Evolutionary conservation across 2,329 filamentous ascomycete species (phyloP), one percentile per base, ranked within the genome.

Genomic region (Pseudonectria buxi): DNA sequence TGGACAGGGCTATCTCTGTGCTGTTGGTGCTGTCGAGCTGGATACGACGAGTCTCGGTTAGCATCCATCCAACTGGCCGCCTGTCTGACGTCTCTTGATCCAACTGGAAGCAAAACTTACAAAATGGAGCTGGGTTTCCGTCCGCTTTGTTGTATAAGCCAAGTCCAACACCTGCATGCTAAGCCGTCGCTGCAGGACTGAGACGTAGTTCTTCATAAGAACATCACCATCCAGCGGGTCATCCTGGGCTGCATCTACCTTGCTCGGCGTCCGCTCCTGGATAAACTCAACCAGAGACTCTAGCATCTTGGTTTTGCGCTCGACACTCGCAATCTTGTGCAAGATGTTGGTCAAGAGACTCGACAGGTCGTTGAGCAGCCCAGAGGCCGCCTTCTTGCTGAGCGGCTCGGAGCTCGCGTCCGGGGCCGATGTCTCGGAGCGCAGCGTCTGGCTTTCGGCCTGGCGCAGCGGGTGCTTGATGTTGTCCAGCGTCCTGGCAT

Each of bases 111-210:
- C n/a, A n/a, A n/a, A 14, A 52, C 58, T 39, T 50, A 62, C 59
- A n/a, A 55, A 60, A 31, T 56, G 51, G 26, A 62, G 62, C 27
- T 65, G 63, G n/a, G 65, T 54, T 14, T 64, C 53, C 1, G 62
- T 56, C 10, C 63, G 56, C 40, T 61, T 62, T 35, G 57, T 35
- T 2, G 51, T 57, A 26, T 59, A 65, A 2, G 57, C 50, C 16
- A 52, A 57, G 35, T 66, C 62, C 35, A 62, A 45, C 10, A 40
- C 33, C 35, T 64, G 63, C 56, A 62, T 61, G n/a, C 44, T 45
- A 2, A 58, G 40, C 15, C 61, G 50, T 14, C 61, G 45, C 15
- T 51, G 42, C 3, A 65, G 40, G 5, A 64, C 50, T 1, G 26
- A 28, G 7, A 57, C 41, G 26, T 62, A 49, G 10, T 49, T 47